phyloP scores from a whole-genome alignment of 768 basidiomycete species.

The Suillus alpinus region DNA sequence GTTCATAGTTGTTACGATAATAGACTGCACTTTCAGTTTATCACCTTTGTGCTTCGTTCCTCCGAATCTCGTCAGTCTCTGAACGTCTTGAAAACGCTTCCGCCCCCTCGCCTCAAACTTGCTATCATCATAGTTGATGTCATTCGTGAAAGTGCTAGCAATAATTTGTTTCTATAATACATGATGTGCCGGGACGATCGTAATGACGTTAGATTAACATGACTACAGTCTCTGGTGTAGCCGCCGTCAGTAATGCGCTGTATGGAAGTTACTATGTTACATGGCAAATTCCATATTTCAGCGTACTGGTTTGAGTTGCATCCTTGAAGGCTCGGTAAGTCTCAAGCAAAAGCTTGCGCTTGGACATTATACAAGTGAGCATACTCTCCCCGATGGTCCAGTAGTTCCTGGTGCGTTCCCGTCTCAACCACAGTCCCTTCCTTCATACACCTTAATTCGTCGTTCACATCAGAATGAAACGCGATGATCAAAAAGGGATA shows the following conservation, averaged over 20 bases:
- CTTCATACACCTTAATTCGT: constrained; percentile 29
- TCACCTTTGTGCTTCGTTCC: neutral
- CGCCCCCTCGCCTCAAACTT: neutral
- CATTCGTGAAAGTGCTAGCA: neutral
- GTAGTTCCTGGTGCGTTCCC: constrained; percentile 31
- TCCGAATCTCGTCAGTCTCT: neutral
- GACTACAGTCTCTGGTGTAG: neutral
- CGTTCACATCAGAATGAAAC: neutral
- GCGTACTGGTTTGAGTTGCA: neutral
- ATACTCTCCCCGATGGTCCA: constrained; percentile 31
- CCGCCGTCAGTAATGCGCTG: neutral
- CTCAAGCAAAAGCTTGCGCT: constrained; percentile 26
- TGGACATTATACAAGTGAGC: constrained; percentile 31
- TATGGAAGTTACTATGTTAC: neutral
- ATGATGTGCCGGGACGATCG: neutral
- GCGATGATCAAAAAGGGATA: neutral
- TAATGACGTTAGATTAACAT: neutral
- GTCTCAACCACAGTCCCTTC: constrained; percentile 30
- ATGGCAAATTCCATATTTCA: neutral
- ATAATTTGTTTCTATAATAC: neutral
- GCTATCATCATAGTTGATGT: neutral
- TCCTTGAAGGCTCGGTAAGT: neutral
- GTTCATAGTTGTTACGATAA: neutral
- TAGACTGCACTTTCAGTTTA: neutral
- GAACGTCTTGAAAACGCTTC: neutral